Percentiles rank a stretch among this genome's conserved stretches.
phyloP scores from a whole-genome alignment of 805 yeast species.

The Lachancea kluyveri region DNA sequence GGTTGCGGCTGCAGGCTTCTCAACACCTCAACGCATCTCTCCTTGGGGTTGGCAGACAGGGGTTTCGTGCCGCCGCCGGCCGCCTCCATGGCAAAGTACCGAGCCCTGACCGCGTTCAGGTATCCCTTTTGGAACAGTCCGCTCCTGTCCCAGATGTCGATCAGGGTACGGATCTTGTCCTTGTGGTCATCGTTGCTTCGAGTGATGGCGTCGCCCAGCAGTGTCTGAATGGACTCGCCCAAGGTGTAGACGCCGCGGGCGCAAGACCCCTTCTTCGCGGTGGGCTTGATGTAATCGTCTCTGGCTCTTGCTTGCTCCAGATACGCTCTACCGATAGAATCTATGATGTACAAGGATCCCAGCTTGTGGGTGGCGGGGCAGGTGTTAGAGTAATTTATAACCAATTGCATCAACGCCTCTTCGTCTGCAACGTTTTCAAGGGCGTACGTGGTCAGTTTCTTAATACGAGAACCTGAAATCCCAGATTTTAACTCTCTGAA shows the following conservation, averaged over 20 bases:
- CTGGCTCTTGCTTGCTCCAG: conserved; percentile 64
- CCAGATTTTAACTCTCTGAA: conserved; percentile 65
- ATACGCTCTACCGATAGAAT: conserved; percentile 83
- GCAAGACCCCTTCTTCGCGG: conserved; percentile 61
- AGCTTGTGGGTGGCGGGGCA: conserved; percentile 78
- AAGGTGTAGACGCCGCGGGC: conserved; percentile 68
- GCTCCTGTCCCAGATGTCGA: conserved; percentile 90
- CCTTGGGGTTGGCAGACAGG: conserved; percentile 40
- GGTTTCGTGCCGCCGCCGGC: conserved; percentile 40
- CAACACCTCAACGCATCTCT: conserved; percentile 27
- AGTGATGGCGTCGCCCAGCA: conserved; percentile 57
- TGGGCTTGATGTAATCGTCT: conserved; percentile 40
- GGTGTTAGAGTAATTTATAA: conserved; percentile 49
- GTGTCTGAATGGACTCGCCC: conserved; percentile 54
- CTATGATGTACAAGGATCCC: conserved; percentile 87
- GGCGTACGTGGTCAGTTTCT: conserved; percentile 74
- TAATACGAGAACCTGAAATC: conserved; percentile 92
- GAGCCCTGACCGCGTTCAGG: conserved; percentile 49
- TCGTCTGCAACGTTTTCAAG: conserved; percentile 50
- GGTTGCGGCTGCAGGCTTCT: conserved; percentile 17
- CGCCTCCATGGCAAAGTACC: conserved; percentile 39
- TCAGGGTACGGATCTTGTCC: conserved; percentile 73
- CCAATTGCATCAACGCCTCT: conserved; percentile 21
- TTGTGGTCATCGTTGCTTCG: conserved; percentile 50
- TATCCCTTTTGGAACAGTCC: conserved; percentile 61